These are phyloP conservation scores for Yamadazyma phyllophila DNA, from an alignment of 805 yeast species.

Conservation along the genomic window DNA sequence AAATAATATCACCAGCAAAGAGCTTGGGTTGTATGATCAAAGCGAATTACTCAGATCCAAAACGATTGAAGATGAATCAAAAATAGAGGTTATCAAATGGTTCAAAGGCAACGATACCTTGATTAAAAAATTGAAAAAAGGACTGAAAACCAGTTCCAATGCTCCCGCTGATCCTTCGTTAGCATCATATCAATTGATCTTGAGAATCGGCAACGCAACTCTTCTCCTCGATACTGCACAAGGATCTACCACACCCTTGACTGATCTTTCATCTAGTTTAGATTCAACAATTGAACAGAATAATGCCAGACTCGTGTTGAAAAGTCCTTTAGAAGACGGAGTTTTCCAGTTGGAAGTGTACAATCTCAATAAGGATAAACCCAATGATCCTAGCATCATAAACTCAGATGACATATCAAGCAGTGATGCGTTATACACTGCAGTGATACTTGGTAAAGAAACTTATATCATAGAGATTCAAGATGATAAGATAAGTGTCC, in stretches of 20 bases:
- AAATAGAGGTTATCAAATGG: constrained; percentile 18
- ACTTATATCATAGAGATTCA: constrained; percentile 7
- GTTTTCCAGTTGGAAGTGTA: constrained; percentile 9
- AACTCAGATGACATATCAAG: not conserved
- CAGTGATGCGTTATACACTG: not conserved
- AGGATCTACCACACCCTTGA: constrained; percentile 12
- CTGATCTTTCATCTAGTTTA: constrained; percentile 7
- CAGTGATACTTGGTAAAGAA: not conserved
- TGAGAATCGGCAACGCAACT: constrained; percentile 15
- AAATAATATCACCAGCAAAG: constrained; percentile 10
- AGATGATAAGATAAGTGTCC: constrained; percentile 1
- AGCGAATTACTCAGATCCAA: constrained; percentile 12
- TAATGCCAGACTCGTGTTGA: constrained; percentile 2
- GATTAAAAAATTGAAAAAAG: not conserved
- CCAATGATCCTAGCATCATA: not conserved
- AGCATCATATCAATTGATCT: constrained; percentile 16
- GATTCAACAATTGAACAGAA: constrained; percentile 7
- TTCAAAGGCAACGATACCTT: constrained; percentile 4
- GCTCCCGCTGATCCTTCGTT: constrained; percentile 10
- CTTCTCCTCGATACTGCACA: constrained; percentile 17
- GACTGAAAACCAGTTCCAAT: constrained; percentile 4
- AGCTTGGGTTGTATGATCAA: constrained; percentile 18
- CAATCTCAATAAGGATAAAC: not conserved
- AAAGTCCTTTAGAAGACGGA: constrained; percentile 6
- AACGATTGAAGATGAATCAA: constrained; percentile 3